Evolutionary conservation across 495 filamentous ascomycete genomes (phyloP).

Genomic region (Talaromyces ruber): DNA sequence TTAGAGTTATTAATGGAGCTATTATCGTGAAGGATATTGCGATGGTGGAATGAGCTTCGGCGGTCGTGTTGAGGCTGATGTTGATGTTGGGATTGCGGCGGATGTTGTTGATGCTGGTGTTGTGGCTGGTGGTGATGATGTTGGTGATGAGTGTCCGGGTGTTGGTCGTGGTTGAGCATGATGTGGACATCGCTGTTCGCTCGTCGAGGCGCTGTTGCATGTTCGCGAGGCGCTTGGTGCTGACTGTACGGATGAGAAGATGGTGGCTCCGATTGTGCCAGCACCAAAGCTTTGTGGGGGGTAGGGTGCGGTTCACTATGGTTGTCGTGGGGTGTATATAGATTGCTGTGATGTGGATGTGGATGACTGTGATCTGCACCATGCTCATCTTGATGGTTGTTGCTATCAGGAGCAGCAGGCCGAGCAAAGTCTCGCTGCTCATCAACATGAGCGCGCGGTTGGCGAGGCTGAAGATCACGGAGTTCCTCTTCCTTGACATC

Average conservation of each 20-base stretch:
- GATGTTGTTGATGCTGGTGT: constrained; percentile 8
- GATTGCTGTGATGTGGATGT: constrained; percentile 4
- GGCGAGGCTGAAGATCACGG: constrained; percentile 15
- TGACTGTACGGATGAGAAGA: background rate
- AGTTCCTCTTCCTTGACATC: constrained; percentile 66
- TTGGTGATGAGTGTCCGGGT: constrained; percentile 10
- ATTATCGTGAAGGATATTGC: constrained; percentile 1
- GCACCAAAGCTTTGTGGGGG: constrained; percentile 10
- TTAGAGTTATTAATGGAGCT: background rate
- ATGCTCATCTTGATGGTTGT: constrained; percentile 9
- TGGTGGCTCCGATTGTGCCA: constrained; percentile 6
- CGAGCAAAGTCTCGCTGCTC: background rate
- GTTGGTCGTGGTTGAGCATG: constrained; percentile 9
- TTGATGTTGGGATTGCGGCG: constrained; percentile 6
- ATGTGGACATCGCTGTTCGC: constrained; percentile 34
- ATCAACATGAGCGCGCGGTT: background rate
- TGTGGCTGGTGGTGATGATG: background rate
- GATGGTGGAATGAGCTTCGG: background rate
- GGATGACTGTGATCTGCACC: constrained; percentile 8
- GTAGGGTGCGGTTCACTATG: constrained; percentile 25
- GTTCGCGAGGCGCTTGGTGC: background rate
- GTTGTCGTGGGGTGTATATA: background rate
- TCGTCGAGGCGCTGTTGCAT: constrained; percentile 25
- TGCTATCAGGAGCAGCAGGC: constrained; percentile 7
- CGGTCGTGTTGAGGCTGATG: constrained; percentile 3